phyloP scores from a whole-genome alignment of 2,329 filamentous ascomycete species.

The Trichoderma simmonsii region DNA sequence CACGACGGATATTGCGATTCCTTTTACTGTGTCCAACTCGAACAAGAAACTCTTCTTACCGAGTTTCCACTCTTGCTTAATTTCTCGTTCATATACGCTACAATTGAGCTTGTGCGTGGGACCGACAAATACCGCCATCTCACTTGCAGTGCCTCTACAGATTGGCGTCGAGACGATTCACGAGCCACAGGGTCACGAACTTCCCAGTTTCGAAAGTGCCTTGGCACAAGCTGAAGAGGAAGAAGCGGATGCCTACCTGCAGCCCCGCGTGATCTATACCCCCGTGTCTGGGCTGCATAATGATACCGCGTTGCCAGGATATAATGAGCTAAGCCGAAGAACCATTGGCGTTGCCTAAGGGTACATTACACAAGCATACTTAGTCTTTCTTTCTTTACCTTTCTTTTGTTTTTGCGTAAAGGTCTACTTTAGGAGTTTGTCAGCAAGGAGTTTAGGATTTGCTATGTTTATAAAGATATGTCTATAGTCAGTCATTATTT shows the following conservation, averaged over 20 bases:
- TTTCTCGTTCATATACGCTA: constrained; percentile 53
- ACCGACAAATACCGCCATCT: constrained; percentile 42
- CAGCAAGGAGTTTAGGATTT: not conserved
- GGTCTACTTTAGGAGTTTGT: not conserved
- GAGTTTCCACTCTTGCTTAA: constrained; percentile 57
- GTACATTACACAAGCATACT: not conserved
- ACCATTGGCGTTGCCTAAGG: constrained; percentile 12
- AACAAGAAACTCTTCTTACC: constrained; percentile 53
- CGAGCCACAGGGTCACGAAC: constrained; percentile 33
- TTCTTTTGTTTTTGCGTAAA: not conserved
- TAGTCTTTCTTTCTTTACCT: not conserved
- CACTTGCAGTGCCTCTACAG: constrained; percentile 50
- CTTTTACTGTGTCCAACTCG: constrained; percentile 45
- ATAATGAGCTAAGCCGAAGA: constrained; percentile 34
- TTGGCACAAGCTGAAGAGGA: constrained; percentile 41
- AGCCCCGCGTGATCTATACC: constrained; percentile 39
- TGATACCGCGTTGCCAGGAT: constrained; percentile 38
- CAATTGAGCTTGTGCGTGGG: constrained; percentile 45
- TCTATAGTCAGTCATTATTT: not conserved
- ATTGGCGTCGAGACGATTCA: constrained; percentile 43
- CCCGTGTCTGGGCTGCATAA: constrained; percentile 33
- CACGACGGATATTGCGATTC: constrained; percentile 44
- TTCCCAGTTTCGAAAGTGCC: constrained; percentile 51
- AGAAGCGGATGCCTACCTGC: constrained; percentile 43
- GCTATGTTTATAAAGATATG: not conserved